Conservation (phyloP, 192 early-diverging fungal species). For the Cladochytrium replicatum region DNA sequence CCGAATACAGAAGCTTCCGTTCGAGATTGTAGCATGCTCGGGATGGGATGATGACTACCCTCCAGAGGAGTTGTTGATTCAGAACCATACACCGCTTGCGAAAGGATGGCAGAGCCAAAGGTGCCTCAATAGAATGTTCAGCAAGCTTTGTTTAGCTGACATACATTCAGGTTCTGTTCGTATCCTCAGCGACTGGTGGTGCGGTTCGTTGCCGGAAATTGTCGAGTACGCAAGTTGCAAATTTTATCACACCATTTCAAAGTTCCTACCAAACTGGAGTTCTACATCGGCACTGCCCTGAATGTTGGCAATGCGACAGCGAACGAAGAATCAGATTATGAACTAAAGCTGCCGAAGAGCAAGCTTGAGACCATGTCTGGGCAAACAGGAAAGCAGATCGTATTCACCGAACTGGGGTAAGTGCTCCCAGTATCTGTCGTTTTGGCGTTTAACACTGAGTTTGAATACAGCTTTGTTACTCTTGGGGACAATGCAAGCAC, state of each 20-base stretch:
- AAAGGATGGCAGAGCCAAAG: conserved; percentile 42
- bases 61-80: conserved; percentile 12
- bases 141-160: not conserved
- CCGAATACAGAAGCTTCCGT: not conserved
- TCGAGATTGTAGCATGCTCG: conserved; percentile 22
- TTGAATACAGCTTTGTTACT: conserved; percentile 45
- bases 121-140: conserved; percentile 8
- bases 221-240: conserved; percentile 55
- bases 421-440: not conserved
- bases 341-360: conserved; percentile 5
- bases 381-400: conserved; percentile 23
- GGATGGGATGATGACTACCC: conserved; percentile 28
- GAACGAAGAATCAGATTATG: conserved; percentile 7
- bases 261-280: conserved; percentile 59
- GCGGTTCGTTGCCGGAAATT: conserved; percentile 38
- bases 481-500: conserved; percentile 52
- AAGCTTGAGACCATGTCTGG: conserved; percentile 22
- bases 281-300: conserved; percentile 50
- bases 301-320: not conserved
- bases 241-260: conserved; percentile 71
- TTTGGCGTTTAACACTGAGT: not conserved
- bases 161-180: conserved; percentile 45
- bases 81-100: conserved; percentile 12
- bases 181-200: conserved; percentile 64
- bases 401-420: conserved; percentile 14